Evolutionary conservation across 2,329 filamentous ascomycete genomes (phyloP), one percentile per base, ranked within the genome.

Genomic region (Blastomyces parvus): DNA sequence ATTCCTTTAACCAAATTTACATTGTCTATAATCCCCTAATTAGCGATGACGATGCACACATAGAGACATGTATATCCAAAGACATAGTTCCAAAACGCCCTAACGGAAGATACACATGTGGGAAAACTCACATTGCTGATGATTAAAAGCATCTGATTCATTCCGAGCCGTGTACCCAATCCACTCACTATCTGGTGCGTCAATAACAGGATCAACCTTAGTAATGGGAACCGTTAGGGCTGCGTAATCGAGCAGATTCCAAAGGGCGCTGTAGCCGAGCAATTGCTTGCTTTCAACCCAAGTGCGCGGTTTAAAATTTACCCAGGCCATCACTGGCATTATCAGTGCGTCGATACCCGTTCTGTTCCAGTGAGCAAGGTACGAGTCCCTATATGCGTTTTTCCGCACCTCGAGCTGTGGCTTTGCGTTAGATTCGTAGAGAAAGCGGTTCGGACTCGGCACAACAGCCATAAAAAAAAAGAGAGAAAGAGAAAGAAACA

Each of bases 221-320:
- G 60, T 62, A 55, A 79, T 80, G 0, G 85, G 84, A 19, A 87
- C 72, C 0, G 82, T 79, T 1, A 85, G 71, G 0, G 84, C 80
- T 0, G 83, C 77, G 66, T 87, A 87, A 67, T 88, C 85, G 0
- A 87, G 74, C 13, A 86, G 73, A 66, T 87, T 86, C 79, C 83
- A 86, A 6, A 85, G 76, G 67, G 84, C 85, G 0, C 83, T 86
- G 66, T 86, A 86, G 3, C 85, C 84, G 38, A 71, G 69, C 63
- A 73, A 77, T 56, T 69, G 72, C 66, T 68, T 74, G 62, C 68
- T 73, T 66, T 72, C 70, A 2, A 71, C 74, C 74, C 69, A 72
- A 13, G 70, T 69, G 65, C 67, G 73, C 25, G 71, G 71, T 44
- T 66, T 70, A 65, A 71, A 71, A 60, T 66, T 72, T 46, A 71